These are phyloP conservation scores for Lasiodiplodia gonubiensis DNA, from an alignment of 2,329 filamentous ascomycete genomes.

Conservation along the genomic window DNA sequence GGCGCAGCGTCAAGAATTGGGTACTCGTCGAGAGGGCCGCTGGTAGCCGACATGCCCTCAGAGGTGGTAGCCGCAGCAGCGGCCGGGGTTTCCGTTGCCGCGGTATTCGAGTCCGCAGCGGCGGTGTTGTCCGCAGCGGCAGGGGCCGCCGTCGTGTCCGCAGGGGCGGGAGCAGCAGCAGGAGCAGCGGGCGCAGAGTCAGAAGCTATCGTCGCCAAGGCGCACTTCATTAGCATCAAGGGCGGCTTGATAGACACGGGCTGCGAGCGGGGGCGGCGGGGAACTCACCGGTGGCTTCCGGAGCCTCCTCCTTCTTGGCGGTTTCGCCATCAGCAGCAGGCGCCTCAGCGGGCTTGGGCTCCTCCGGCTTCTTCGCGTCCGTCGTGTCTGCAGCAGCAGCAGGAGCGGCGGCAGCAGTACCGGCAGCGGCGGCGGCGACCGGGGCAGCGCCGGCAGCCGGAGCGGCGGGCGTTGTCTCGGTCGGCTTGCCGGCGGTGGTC, in stretches of 20 bases:
- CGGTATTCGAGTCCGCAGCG: too few species aligned
- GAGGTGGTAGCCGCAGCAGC: not conserved
- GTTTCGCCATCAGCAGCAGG: conserved; percentile 30
- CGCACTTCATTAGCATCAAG: conserved; percentile 1
- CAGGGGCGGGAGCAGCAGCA: conserved; percentile 34
- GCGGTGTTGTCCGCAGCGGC: not conserved
- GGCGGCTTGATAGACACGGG: not conserved
- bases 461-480: conserved; percentile 42
- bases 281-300: conserved; percentile 14
- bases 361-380: conserved; percentile 34
- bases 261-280: not conserved
- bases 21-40: conserved; percentile 44
- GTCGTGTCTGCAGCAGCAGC: conserved; percentile 37
- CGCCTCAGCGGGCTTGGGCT: conserved; percentile 21
- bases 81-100: conserved; percentile 1
- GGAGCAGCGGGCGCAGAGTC: conserved; percentile 33
- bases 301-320: conserved; percentile 31
- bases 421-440: conserved; percentile 41
- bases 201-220: not conserved
- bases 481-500: conserved; percentile 40
- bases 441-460: conserved; percentile 38
- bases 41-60: conserved; percentile 46
- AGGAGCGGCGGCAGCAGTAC: conserved; percentile 27
- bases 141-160: conserved; percentile 24
- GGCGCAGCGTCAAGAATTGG: conserved; percentile 38